phyloP scores from a whole-genome alignment of 2,329 filamentous ascomycete genomes.

The Didymella arachidicola region DNA sequence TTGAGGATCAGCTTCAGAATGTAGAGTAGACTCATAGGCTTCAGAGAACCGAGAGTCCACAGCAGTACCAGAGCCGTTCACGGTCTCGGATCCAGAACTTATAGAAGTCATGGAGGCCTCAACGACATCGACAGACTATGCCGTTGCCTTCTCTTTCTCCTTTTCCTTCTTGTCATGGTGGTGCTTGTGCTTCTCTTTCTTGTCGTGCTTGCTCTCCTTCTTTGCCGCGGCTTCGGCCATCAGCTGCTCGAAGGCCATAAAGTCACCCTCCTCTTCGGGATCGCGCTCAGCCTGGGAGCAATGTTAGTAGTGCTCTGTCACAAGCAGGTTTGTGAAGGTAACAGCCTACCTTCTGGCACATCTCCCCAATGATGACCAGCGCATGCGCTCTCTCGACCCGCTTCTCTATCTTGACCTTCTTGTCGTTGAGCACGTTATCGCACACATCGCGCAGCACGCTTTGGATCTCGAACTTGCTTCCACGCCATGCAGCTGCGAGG shows the following conservation, averaged over 20 bases:
- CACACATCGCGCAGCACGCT: conserved; percentile 94
- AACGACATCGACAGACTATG: neutral
- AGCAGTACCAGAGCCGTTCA: neutral
- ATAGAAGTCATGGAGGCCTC: neutral
- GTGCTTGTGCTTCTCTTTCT: conserved; percentile 39
- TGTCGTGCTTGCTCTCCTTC: conserved; percentile 81
- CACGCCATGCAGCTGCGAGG: conserved; percentile 92
- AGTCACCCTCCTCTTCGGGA: conserved; percentile 96
- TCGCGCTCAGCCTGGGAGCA: conserved; percentile 76
- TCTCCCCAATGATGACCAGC: conserved; percentile 84
- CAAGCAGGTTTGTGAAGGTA: neutral
- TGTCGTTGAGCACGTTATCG: conserved; percentile 81
- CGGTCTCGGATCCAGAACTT: too few species aligned
- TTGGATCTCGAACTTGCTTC: conserved; percentile 98
- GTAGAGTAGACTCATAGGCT: neutral
- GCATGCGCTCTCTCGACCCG: conserved; percentile 90
- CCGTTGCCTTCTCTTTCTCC: conserved; percentile 35
- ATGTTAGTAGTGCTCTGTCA: conserved; percentile 1
- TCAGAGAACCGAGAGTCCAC: too few species aligned
- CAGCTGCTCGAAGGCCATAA: conserved; percentile 97
- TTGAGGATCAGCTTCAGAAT: neutral
- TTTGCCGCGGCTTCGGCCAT: conserved; percentile 96
- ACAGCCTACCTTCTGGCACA: conserved; percentile 79
- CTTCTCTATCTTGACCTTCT: conserved; percentile 82
- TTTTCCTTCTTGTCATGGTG: conserved; percentile 49